phyloP scores from a whole-genome alignment of 179 eudicot genomes.

The Spergularia azorica region DNA sequence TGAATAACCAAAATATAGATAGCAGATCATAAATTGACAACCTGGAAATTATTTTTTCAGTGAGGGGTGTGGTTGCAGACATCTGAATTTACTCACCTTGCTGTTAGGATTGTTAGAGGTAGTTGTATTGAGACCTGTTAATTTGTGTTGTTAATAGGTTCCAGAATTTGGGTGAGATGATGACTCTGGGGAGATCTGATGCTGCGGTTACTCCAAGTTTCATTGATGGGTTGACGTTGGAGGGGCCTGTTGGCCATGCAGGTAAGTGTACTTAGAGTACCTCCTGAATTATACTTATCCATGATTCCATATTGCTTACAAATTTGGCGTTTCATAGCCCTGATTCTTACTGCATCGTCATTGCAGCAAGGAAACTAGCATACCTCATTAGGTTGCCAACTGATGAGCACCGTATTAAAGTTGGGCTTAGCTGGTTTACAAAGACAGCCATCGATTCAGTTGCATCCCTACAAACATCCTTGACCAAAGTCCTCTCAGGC shows the following conservation, averaged over 20 bases:
- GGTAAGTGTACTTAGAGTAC: slow-evolving; percentile 42
- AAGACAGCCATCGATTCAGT: slow-evolving; percentile 90
- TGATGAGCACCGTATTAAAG: slow-evolving; percentile 88
- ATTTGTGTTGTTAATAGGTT: slow-evolving; percentile 48
- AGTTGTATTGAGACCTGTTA: not conserved
- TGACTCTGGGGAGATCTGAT: slow-evolving; percentile 85
- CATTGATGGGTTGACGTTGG: slow-evolving; percentile 80
- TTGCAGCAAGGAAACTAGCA: slow-evolving; percentile 87
- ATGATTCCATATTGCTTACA: not conserved
- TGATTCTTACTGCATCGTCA: not conserved
- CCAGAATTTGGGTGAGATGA: slow-evolving; percentile 97
- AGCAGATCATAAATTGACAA: no score
- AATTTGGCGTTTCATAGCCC: not conserved
- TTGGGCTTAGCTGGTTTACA: slow-evolving; percentile 90
- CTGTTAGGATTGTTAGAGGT: not conserved
- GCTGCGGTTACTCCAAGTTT: slow-evolving; percentile 93
- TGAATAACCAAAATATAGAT: no score
- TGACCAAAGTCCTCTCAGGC: slow-evolving; percentile 68
- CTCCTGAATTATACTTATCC: not conserved
- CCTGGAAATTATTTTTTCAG: no score
- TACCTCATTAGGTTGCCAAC: slow-evolving; percentile 91
- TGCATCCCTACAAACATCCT: slow-evolving; percentile 57
- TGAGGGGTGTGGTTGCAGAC: not conserved
- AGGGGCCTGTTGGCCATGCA: slow-evolving; percentile 88
- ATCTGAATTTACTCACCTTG: not conserved